Evolutionary conservation across 257 asterid species (phyloP).

Genomic region (Solanum rostratum): DNA sequence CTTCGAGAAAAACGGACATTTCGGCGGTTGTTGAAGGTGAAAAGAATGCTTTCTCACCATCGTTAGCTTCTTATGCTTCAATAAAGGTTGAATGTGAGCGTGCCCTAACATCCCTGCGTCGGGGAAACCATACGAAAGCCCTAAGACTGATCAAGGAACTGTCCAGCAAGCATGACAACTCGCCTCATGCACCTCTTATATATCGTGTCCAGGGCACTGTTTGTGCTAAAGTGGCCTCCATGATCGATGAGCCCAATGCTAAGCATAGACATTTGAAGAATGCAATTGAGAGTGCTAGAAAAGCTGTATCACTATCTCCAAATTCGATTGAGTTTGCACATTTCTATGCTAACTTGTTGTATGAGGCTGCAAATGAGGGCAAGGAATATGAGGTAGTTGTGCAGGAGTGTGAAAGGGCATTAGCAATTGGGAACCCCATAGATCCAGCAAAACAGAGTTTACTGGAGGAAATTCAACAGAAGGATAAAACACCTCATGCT

Average conservation of each 20-base stretch:
- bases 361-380: constrained; percentile 54
- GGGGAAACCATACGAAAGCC: constrained; percentile 66
- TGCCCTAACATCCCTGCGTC: constrained; percentile 49
- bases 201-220: constrained; percentile 70
- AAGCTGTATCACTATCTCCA: constrained; percentile 45
- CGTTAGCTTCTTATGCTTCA: constrained; percentile 11
- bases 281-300: constrained; percentile 66
- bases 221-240: constrained; percentile 44
- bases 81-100: constrained; percentile 62
- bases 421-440: constrained; percentile 64
- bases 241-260: constrained; percentile 48
- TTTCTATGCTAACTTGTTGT: constrained; percentile 67
- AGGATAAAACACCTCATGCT: constrained; percentile 38
- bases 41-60: not conserved
- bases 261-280: constrained; percentile 58
- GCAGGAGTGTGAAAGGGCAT: constrained; percentile 71
- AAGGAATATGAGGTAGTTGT: constrained; percentile 75
- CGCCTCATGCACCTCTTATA: constrained; percentile 48
- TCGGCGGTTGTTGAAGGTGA: not conserved
- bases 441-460: constrained; percentile 85
- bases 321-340: constrained; percentile 66
- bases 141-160: constrained; percentile 70
- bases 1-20: not conserved
- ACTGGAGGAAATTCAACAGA: constrained; percentile 70
- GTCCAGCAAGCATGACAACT: constrained; percentile 39